A percentile compares a stretch with the other conserved stretches of the same genome.
Evolutionary conservation across 371 early-diverging fungal species (phyloP).

Genomic region (Actinomortierella ambigua): DNA sequence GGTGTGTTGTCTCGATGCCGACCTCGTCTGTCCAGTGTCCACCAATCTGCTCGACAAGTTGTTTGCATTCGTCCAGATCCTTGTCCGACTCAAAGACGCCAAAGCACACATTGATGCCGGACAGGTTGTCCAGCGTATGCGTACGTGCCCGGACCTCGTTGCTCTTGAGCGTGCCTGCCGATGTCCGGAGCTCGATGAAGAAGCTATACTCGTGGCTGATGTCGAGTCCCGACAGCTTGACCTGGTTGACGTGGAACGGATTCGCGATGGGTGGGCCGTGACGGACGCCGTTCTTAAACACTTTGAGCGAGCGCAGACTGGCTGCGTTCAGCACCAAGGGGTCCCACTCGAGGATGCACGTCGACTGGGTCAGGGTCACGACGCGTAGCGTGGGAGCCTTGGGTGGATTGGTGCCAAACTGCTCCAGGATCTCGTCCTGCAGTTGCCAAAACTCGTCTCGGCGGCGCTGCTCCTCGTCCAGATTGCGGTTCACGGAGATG

Average conservation of each 20-base stretch:
- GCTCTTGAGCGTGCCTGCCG: slow-evolving; percentile 82
- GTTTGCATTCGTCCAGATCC: slow-evolving; percentile 74
- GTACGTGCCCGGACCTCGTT: slow-evolving; percentile 82
- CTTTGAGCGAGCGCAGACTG: slow-evolving; percentile 80
- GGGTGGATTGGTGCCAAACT: slow-evolving; percentile 81
- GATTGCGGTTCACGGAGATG: slow-evolving; percentile 89
- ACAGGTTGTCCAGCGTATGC: slow-evolving; percentile 91
- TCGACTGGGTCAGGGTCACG: slow-evolving; percentile 88
- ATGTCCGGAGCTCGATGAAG: slow-evolving; percentile 85
- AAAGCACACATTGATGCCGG: slow-evolving; percentile 93
- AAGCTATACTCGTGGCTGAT: slow-evolving; percentile 89
- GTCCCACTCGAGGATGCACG: slow-evolving; percentile 89
- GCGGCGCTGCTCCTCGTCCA: slow-evolving; percentile 80
- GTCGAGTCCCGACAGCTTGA: slow-evolving; percentile 88
- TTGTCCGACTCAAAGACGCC: slow-evolving; percentile 75
- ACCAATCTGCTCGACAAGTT: slow-evolving; percentile 81
- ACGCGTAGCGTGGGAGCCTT: slow-evolving; percentile 77
- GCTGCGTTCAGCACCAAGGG: slow-evolving; percentile 81
- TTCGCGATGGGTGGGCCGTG: slow-evolving; percentile 40
- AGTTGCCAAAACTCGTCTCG: slow-evolving; percentile 82
- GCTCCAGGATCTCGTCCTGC: slow-evolving; percentile 81
- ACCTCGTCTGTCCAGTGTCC: slow-evolving; percentile 88
- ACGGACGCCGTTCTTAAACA: slow-evolving; percentile 76
- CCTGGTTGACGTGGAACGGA: slow-evolving; percentile 62
- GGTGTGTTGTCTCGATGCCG: slow-evolving; percentile 89